Evolutionary conservation across 2,329 filamentous ascomycete genomes (phyloP), one percentile per base, ranked within the genome.

Genomic region (Aspergillus vadensis): DNA sequence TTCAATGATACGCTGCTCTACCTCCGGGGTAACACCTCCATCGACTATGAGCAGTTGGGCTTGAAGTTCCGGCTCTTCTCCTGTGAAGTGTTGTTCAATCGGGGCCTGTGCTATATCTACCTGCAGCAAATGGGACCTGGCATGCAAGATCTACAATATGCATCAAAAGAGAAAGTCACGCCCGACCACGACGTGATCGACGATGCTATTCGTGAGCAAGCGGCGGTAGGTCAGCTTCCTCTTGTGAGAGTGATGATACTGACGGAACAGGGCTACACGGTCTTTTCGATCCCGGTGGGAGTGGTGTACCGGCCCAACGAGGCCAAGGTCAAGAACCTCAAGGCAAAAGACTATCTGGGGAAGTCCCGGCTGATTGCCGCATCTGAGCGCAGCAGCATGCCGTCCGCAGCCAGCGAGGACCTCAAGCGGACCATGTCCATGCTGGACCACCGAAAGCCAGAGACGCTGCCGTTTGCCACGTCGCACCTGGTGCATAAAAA

Each of bases 1-100:
- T 99, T 99, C 84, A 99, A 99, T 81, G 95, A 99, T 74, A 97
- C 95, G 0, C 83, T 99, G 43, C 82, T 97, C 44, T 98, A 98
- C 77, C 85, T 99, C 49, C 87, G 95, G 72, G 95, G 95, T 63
- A 98, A 99, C 81, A 93, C 92, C 59, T 91, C 95, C 80, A 99
- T 99, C 78, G 93, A 99, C 78, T 99, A 99, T 77, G 92, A 96
- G 62, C 95, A 99, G 76, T 79, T 99, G 52, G 95, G 95, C 19
- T 85, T 99, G 48, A 90, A 96, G 61, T 99, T 98, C 82, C 97
- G 96, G 77, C 82, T 99, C 10, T 98, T 94, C 77, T 97, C 95
- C 1, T 99, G 95, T 79, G 95, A 99, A 73, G 94, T 97, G 2
- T 83, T 99, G 25, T 99, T 99, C 83, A 99, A 99, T 77, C 88